Evolutionary conservation across 169 alveolate species (phyloP).

Genomic region (Cryptosporidium andersoni): DNA sequence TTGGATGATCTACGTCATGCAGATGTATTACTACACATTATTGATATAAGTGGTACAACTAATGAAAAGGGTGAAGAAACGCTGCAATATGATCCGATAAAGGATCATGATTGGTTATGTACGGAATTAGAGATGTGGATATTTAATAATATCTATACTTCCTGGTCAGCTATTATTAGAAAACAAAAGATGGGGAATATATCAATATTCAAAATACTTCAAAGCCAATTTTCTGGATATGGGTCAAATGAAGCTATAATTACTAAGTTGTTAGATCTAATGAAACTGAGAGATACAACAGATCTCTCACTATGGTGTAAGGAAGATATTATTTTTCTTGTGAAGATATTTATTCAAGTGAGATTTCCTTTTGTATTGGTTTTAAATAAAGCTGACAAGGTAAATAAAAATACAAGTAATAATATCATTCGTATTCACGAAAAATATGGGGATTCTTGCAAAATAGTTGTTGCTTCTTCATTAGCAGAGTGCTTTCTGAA

Average conservation of each 20-base stretch:
- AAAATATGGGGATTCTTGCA: constrained; percentile 21
- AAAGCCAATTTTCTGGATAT: constrained; percentile 77
- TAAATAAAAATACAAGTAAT: constrained; percentile 47
- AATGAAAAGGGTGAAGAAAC: constrained; percentile 83
- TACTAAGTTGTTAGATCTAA: constrained; percentile 29
- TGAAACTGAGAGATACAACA: constrained; percentile 73
- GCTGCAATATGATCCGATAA: constrained; percentile 78
- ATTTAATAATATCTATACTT: constrained; percentile 76
- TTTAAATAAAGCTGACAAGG: constrained; percentile 78
- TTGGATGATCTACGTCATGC: constrained; percentile 77
- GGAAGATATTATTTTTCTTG: constrained; percentile 65
- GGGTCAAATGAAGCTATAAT: constrained; percentile 73
- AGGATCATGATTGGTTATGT: constrained; percentile 81
- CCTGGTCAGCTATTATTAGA: constrained; percentile 77
- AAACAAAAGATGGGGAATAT: constrained; percentile 73
- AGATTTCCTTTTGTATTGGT: constrained; percentile 80
- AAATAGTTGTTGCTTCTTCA: constrained; percentile 59
- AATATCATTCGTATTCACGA: constrained; percentile 51
- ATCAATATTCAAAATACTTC: constrained; percentile 65
- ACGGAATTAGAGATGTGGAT: constrained; percentile 82
- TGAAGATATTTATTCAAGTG: constrained; percentile 69
- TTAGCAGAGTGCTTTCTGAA: constrained; percentile 62
- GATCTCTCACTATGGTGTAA: constrained; percentile 73
- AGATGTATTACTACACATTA: constrained; percentile 74
- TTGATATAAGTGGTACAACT: constrained; percentile 80